Conservation (phyloP, 2,329 filamentous ascomycete species). For the Trichoderma arundinaceum region DNA sequence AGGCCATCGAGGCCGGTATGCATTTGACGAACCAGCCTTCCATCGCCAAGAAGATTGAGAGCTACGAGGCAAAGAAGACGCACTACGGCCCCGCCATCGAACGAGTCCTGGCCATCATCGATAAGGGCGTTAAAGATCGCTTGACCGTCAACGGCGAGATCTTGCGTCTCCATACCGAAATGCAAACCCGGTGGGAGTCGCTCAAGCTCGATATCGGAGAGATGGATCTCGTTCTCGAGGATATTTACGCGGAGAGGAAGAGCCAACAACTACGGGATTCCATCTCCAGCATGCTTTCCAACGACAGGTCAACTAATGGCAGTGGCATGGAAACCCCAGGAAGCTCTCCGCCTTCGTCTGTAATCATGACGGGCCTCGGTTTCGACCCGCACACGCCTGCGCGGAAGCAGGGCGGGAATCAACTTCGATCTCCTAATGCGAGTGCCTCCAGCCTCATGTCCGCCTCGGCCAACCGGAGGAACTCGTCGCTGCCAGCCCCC, state of each 20-base stretch:
- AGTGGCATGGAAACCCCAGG: constrained; percentile 74
- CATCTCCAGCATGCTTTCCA: constrained; percentile 87
- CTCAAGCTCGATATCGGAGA: constrained; percentile 78
- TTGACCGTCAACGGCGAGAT: constrained; percentile 97
- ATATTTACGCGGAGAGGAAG: constrained; percentile 66
- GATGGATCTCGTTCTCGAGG: constrained; percentile 76
- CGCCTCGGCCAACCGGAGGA: constrained; percentile 53
- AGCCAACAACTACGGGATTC: constrained; percentile 86
- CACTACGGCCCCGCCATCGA: constrained; percentile 95
- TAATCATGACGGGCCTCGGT: constrained; percentile 63
- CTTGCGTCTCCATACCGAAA: constrained; percentile 80
- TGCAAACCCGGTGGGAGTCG: constrained; percentile 79
- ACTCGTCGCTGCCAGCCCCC: constrained; percentile 56
- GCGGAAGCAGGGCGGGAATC: constrained; percentile 44
- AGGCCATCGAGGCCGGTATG: constrained; percentile 75
- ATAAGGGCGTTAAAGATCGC: constrained; percentile 94
- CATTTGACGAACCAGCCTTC: constrained; percentile 73
- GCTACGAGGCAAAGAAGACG: constrained; percentile 90
- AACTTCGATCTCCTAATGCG: constrained; percentile 55
- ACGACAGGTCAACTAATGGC: constrained; percentile 73
- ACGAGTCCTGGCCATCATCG: constrained; percentile 87
- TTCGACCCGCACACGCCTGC: constrained; percentile 55
- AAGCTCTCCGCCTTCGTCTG: constrained; percentile 67
- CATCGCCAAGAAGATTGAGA: constrained; percentile 84
- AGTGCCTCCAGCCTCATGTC: constrained; percentile 55